Evolutionary conservation across 2,329 filamentous ascomycete species (phyloP), one percentile per base, ranked within the genome.

Genomic region (Trichoderma sp.): DNA sequence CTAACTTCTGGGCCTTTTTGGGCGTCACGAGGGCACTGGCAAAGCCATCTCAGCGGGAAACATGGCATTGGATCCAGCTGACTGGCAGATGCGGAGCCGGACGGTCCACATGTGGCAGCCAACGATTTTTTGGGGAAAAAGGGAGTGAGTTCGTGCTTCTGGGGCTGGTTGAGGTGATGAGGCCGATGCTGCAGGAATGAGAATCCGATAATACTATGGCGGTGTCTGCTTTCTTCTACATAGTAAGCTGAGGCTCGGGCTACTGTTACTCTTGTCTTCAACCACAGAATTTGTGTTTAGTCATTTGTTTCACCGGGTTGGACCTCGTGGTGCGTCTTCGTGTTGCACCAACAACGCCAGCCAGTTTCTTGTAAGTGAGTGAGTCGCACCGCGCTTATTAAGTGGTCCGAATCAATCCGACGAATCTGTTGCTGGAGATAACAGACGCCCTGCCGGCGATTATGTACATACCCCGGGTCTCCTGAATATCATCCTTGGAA

Each of bases 81-180:
- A 68, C 50, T 68, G 65, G 53, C 53, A 58, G 53, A 8, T 50
- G 65, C 66, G 55, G 36, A 59, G 66, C 36, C 28, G 34, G 15
- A 23, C 63, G 64, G 58, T 68, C 65, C 65, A 68, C 65, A 57
- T 13, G 50, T 50, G 9, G 43, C 43, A 50, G 39, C 39, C 43
- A 50, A 4, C 43, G 43, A 12, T 9, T 20, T 50, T 47, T 50
- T 11, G n/a, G 43, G 43, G 43, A 3, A 20, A 47, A 39, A 39
- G 30, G n/a, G 23, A 47, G 23, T 30, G 34, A 9, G 13, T 68
- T 68, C 66, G 66, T 68, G 66, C 66, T 68, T 61, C 55, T 39
- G 36, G 66, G 55, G 28, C 55, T 2, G 53, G 55, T 13, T 68
- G 53, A 68, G 66, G 66, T 68, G 66, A 68, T 68, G 36, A n/a